Evolutionary conservation across 495 filamentous ascomycete genomes (phyloP), one percentile per base, ranked within the genome.

Genomic region (Talaromyces liani): DNA sequence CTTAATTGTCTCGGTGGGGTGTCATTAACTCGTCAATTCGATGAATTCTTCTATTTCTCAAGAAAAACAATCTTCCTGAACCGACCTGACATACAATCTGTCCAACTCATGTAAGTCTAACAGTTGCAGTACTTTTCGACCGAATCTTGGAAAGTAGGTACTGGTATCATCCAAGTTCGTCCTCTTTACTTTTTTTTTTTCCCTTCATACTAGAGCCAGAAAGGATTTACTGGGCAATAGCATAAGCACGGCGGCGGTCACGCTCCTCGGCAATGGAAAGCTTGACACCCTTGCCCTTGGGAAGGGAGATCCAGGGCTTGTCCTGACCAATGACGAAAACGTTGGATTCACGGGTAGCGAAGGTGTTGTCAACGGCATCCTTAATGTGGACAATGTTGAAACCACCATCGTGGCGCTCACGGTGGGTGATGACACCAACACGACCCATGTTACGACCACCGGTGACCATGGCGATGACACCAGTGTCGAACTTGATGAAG

Each of bases 261-360:
- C 93, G 86, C 91, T 97, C 93, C 85, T 98, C 93, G 67, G 93
- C 91, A 76, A 97, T 98, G 73, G 90, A 87, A 74, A 97, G 89
- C 90, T 98, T 98, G 84, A 98, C 94, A 87, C 94, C 95, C 87
- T 95, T 96, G 84, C 94, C 94, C 91, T 98, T 98, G 76, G 94
- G 95, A 70, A 98, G 86, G 73, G 90, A 95, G 75, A 98, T 86
- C 95, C 94, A 98, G 67, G 94, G 92, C 89, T 97, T 97, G 71
- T 98, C 95, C 70, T 86, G 82, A 61, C 94, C 94, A 70, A 98
- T 97, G 81, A 98, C 87, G 81, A 97, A 97, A 68, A 98, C 92
- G 89, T 98, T 98, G 84, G 80, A 88, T 84, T 98, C 91, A 76
- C 94, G 94, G 72, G 94, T 98, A 70, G 95, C 92, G 83, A 97